Evolutionary conservation across 2,329 filamentous ascomycete genomes (phyloP).

Genomic region (Verticillium tricorpus): DNA sequence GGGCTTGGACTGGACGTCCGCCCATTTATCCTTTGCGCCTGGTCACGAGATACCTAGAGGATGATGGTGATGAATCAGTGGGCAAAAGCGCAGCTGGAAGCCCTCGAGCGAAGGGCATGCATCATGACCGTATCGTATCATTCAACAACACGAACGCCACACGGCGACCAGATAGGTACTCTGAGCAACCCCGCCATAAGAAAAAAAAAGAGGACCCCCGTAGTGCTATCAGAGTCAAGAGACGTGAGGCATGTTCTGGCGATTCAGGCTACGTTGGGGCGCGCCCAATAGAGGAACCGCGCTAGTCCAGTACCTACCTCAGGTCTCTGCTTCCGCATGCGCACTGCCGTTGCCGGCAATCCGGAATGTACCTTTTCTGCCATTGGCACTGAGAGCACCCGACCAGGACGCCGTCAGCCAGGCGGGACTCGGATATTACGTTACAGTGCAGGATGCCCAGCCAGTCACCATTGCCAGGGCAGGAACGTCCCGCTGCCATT

Average conservation of each 20-base stretch:
- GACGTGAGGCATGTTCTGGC: not conserved
- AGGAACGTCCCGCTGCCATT: not conserved
- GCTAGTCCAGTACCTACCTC: not conserved
- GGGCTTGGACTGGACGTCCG: not conserved
- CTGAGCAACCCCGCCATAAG: too few relatives aligned
- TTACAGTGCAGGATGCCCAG: constrained; percentile 9
- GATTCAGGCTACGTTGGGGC: not conserved
- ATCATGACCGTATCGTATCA: too few relatives aligned
- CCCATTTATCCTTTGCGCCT: too few relatives aligned
- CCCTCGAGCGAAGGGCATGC: too few relatives aligned
- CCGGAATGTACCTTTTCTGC: not conserved
- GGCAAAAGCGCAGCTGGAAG: too few relatives aligned
- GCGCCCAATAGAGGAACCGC: not conserved
- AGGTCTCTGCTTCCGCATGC: not conserved
- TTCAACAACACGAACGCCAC: too few relatives aligned
- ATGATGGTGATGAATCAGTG: too few relatives aligned
- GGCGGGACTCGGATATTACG: constrained; percentile 10
- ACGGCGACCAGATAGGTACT: too few relatives aligned
- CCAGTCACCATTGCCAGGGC: not conserved
- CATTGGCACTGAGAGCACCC: not conserved
- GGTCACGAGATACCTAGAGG: too few relatives aligned
- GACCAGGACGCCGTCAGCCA: not conserved
- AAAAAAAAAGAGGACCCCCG: not conserved
- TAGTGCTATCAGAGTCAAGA: not conserved
- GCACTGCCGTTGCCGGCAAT: not conserved